phyloP scores from a whole-genome alignment of 2,329 filamentous ascomycete genomes.

The Sclerotinia sclerotiorum region DNA sequence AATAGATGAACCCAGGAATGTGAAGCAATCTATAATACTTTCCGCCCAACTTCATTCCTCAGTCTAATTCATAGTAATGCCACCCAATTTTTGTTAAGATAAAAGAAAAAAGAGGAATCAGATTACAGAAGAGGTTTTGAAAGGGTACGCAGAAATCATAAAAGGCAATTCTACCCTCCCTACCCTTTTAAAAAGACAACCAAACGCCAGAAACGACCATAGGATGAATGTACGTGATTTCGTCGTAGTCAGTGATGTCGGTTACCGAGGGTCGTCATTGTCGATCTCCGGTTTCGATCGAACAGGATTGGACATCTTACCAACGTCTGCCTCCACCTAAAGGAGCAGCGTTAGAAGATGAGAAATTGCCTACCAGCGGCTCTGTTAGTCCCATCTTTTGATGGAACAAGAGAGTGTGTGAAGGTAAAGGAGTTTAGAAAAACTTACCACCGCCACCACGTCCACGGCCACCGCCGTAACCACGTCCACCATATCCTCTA shows the following conservation, averaged over 20 bases:
- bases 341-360: slow-evolving; percentile 58
- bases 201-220: slow-evolving; percentile 40
- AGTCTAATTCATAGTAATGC: slow-evolving; percentile 22
- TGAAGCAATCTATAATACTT: slow-evolving; percentile 25
- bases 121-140: slow-evolving; percentile 32
- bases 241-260: slow-evolving; percentile 20
- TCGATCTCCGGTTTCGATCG: slow-evolving; percentile 24
- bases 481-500: slow-evolving; percentile 34
- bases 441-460: slow-evolving; percentile 47
- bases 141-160: slow-evolving; percentile 30
- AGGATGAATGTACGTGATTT: slow-evolving; percentile 33
- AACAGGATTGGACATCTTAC: slow-evolving; percentile 43
- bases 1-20: slow-evolving; percentile 2
- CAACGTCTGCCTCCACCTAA: slow-evolving; percentile 57
- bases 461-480: slow-evolving; percentile 59
- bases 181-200: slow-evolving; percentile 30
- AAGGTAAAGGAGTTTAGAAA: slow-evolving; percentile 25
- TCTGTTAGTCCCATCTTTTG: slow-evolving; percentile 41
- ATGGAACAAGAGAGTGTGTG: slow-evolving; percentile 37
- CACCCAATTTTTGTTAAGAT: slow-evolving; percentile 30
- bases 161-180: slow-evolving; percentile 34
- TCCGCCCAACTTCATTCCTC: slow-evolving; percentile 11
- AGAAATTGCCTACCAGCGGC: slow-evolving; percentile 50
- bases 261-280: slow-evolving; percentile 25
- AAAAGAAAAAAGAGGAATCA: slow-evolving; percentile 25